A percentile compares a stretch with the other conserved stretches of the same genome.
These are phyloP conservation scores for Jatropha curcas DNA, from an alignment of 345 rosid genomes.

Conservation along the genomic window DNA sequence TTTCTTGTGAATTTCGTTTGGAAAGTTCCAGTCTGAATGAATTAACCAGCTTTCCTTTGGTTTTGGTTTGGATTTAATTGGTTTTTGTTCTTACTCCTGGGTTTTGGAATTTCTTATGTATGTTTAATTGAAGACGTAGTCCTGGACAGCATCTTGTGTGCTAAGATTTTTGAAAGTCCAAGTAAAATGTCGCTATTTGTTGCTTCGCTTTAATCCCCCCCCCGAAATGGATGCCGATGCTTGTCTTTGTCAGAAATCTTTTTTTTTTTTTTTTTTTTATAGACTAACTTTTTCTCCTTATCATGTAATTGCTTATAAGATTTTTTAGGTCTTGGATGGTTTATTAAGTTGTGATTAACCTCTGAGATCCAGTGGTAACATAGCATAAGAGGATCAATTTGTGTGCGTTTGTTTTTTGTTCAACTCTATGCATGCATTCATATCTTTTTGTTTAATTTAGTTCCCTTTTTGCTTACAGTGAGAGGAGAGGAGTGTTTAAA, in stretches of 20 bases:
- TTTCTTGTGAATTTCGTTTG: not conserved
- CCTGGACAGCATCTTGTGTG: not conserved
- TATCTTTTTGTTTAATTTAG: not conserved
- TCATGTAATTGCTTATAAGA: not conserved
- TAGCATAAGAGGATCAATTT: not conserved
- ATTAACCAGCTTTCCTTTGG: not conserved
- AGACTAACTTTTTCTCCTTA: not conserved
- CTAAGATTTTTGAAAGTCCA: not conserved
- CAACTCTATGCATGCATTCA: not conserved
- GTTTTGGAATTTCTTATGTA: not conserved
- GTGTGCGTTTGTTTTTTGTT: no score
- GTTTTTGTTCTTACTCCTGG: not conserved
- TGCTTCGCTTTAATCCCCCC: not conserved
- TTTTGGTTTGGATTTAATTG: not conserved
- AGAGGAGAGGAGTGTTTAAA: not conserved
- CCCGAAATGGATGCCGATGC: not conserved
- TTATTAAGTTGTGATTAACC: not conserved
- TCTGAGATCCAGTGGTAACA: not conserved
- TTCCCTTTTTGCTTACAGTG: not conserved
- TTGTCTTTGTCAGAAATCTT: no score
- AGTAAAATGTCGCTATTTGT: no score
- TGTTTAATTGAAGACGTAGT: no score
- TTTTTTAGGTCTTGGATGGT: not conserved
- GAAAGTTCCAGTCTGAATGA: not conserved
- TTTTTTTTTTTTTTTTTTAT: no score